A percentile compares a stretch with the other conserved stretches of the same genome.
Evolutionary conservation across 768 basidiomycete genomes (phyloP).

Genomic region (Calocybe gangraenosa): DNA sequence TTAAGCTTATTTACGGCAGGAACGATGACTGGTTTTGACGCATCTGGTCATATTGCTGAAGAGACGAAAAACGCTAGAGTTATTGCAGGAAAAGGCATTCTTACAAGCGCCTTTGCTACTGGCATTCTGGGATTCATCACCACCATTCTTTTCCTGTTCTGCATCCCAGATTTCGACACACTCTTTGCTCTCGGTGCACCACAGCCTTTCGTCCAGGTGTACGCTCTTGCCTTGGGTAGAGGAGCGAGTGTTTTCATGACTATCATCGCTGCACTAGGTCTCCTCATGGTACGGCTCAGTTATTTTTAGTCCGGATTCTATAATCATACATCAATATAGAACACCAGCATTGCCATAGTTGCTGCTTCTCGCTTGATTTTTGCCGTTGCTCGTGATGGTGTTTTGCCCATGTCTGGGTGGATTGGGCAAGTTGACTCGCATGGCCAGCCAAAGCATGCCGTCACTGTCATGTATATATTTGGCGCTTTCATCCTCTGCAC

Average conservation of each 20-base stretch:
- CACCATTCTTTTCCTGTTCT: conserved; percentile 80
- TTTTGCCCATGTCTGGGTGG: conserved; percentile 81
- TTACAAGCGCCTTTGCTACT: conserved; percentile 73
- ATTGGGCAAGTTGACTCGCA: conserved; percentile 66
- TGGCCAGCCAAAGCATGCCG: conserved; percentile 80
- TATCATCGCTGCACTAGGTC: conserved; percentile 74
- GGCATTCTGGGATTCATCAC: conserved; percentile 77
- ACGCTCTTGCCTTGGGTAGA: conserved; percentile 77
- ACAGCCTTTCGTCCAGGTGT: conserved; percentile 89
- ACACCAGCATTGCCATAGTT: conserved; percentile 83
- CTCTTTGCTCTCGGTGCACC: conserved; percentile 77
- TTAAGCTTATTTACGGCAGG: conserved; percentile 80
- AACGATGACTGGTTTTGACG: conserved; percentile 88
- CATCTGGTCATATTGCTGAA: conserved; percentile 83
- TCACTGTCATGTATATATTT: conserved; percentile 83
- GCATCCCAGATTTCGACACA: conserved; percentile 72
- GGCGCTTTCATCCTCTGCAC: conserved; percentile 75
- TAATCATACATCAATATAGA: conserved; percentile 37
- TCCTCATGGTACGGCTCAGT: conserved; percentile 61
- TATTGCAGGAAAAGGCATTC: conserved; percentile 77
- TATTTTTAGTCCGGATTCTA: not conserved
- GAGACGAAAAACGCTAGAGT: conserved; percentile 86
- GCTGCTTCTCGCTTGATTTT: conserved; percentile 87
- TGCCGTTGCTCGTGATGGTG: conserved; percentile 92
- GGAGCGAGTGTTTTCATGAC: conserved; percentile 87